Percentiles rank a stretch among this genome's conserved stretches.
phyloP scores from a whole-genome alignment of 257 asterid species.

The Gentiana straminea region DNA sequence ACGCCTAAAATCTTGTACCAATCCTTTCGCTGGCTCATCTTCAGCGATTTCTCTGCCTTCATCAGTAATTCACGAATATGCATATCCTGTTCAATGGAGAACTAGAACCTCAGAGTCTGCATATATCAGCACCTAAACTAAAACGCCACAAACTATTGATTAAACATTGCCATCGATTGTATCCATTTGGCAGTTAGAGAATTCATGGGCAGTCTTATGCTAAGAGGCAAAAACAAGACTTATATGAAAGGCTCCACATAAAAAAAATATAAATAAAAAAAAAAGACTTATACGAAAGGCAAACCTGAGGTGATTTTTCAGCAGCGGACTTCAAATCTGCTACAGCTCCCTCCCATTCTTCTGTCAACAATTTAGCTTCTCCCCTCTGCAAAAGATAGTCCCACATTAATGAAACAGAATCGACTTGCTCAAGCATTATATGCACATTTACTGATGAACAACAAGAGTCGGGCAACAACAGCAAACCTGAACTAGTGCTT shows the following conservation, averaged over 20 bases:
- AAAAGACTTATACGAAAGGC: constrained; percentile 8
- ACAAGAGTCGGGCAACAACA: background rate
- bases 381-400: constrained; percentile 49
- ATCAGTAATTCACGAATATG: constrained; percentile 49
- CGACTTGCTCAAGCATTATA: background rate
- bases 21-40: constrained; percentile 87
- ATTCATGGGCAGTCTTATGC: background rate
- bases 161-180: too few species aligned
- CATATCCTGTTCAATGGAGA: constrained; percentile 35
- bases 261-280: background rate
- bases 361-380: constrained; percentile 80
- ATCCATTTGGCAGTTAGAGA: background rate
- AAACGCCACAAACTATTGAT: too few species aligned
- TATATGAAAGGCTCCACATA: too few species aligned
- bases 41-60: constrained; percentile 74
- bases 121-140: too few species aligned
- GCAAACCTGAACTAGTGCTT: constrained; percentile 80
- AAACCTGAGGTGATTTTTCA: constrained; percentile 89
- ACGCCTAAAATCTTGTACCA: constrained; percentile 91
- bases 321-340: constrained; percentile 82
- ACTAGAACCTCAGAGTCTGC: too few species aligned
- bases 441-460: background rate
- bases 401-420: background rate
- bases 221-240: background rate
- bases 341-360: constrained; percentile 96